Evolutionary conservation across 2,329 filamentous ascomycete genomes (phyloP), one percentile per base, ranked within the genome.

Genomic region (Coniochaeta prunicola): DNA sequence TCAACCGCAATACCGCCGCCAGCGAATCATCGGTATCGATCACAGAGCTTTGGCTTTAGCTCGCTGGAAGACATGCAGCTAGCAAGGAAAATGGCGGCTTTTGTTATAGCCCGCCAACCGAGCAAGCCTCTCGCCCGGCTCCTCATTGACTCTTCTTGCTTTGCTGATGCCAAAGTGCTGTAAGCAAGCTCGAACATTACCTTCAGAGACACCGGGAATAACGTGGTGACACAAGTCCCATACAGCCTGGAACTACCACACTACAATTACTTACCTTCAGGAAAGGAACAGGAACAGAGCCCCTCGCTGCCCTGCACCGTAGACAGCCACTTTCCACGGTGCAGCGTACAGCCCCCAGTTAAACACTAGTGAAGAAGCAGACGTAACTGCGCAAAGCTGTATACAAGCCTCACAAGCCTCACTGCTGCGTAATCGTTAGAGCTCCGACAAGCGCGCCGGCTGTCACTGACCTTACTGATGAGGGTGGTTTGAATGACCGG

Each of bases 1-100:
- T 50, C 45, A 50, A 50, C 45, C 45, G 45, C 45, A 50, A 28
- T 50, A 50, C 24, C 45, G 45, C 45, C 45, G 45, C 45, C 45
- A 50, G 8, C 45, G 24, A 50, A 50, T 50, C 21, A 28, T 28
- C 17, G 8, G 4, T 4, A 8, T 28, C 5, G 45, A 3, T 13
- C 26, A 4, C 24, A 30, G 24, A 50, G 45, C 13, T 50, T 50
- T 50, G 21, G 24, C 21, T 28, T 15, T 15, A 50, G 24, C 45
- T 50, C 1, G 45, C 3, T 50, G 45, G 13, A 28, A 3, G 21
- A 17, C 9, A 50, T 50, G 45, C 45, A 30, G 24, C 45, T 45
- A 45, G 45, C 24, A 30, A 30, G 17, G 21, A 1, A n/a, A 21
- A 2, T 45, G 40, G 40, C 26, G 38, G 38, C 38, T 42, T n/a